A percentile compares a stretch with the other conserved stretches of the same genome.
These are phyloP conservation scores for Amanita fuliginea DNA, from an alignment of 768 basidiomycete species.

Conservation along the genomic window DNA sequence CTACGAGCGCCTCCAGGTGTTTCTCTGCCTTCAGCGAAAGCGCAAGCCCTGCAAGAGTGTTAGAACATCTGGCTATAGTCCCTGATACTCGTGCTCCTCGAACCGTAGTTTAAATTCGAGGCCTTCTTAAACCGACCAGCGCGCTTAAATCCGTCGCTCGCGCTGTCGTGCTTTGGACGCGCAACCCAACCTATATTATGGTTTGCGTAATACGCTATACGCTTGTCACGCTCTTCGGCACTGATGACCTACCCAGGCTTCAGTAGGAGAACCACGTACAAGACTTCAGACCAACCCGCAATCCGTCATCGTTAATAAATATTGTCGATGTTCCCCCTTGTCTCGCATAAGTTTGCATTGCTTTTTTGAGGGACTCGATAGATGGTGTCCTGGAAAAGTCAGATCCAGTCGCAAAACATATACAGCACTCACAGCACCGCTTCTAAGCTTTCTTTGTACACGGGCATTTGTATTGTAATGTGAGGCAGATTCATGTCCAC, in stretches of 20 bases:
- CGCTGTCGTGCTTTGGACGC: slow-evolving; percentile 51
- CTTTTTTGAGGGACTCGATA: slow-evolving; percentile 64
- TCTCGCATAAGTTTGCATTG: slow-evolving; percentile 79
- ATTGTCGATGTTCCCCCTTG: slow-evolving; percentile 75
- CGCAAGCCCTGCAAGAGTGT: slow-evolving; percentile 27
- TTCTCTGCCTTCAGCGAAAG: slow-evolving; percentile 51
- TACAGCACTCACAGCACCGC: slow-evolving; percentile 44
- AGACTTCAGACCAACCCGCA: slow-evolving; percentile 21
- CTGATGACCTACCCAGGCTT: slow-evolving; percentile 33
- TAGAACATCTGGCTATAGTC: background rate
- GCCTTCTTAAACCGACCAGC: slow-evolving; percentile 93
- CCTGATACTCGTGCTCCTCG: background rate
- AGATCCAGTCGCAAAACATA: background rate
- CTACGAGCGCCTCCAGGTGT: slow-evolving; percentile 35
- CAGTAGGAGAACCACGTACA: background rate
- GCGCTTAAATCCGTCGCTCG: slow-evolving; percentile 46
- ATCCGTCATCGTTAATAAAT: slow-evolving; percentile 73
- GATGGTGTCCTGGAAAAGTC: slow-evolving; percentile 33
- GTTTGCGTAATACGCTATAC: slow-evolving; percentile 60
- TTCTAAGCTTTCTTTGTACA: slow-evolving; percentile 73
- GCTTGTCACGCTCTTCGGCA: slow-evolving; percentile 45
- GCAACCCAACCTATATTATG: slow-evolving; percentile 74
- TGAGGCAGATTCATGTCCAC: slow-evolving; percentile 57
- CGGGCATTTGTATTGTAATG: slow-evolving; percentile 74
- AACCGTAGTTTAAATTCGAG: slow-evolving; percentile 79